A percentile compares a stretch with the other conserved stretches of the same genome.
These are phyloP conservation scores for Paecilomyces dactylethromorphus DNA, from an alignment of 2,329 filamentous ascomycete species.

Conservation along the genomic window DNA sequence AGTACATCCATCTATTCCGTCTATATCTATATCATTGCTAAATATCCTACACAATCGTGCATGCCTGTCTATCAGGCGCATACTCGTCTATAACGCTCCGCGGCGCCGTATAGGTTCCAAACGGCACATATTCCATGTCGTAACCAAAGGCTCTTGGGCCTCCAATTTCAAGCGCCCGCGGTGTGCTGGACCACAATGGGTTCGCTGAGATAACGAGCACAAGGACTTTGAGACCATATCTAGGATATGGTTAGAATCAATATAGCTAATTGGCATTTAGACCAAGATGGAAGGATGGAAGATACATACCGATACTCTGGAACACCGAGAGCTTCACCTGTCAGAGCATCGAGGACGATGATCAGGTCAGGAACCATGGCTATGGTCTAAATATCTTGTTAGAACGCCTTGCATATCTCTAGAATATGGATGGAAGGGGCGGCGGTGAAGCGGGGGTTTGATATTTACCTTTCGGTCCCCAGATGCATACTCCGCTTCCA, in stretches of 20 bases:
- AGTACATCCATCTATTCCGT: background rate
- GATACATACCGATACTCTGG: conserved; percentile 43
- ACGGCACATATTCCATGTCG: conserved; percentile 11
- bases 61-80: background rate
- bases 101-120: conserved; percentile 5
- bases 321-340: conserved; percentile 51
- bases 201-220: conserved; percentile 47
- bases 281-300: conserved; percentile 31
- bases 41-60: background rate
- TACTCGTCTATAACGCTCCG: conserved; percentile 7
- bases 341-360: conserved; percentile 50
- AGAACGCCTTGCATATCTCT: background rate
- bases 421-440: background rate
- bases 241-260: conserved; percentile 42
- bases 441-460: too few species aligned
- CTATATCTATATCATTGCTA: background rate
- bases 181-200: conserved; percentile 42
- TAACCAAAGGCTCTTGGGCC: conserved; percentile 36
- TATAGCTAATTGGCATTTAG: conserved; percentile 43
- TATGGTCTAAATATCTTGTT: conserved; percentile 26
- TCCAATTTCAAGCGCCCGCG: conserved; percentile 33
- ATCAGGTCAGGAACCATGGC: conserved; percentile 54
- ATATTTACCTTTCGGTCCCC: conserved; percentile 4
- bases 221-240: conserved; percentile 46
- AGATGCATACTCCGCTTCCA: conserved; percentile 9